Percentiles rank a stretch among this genome's conserved stretches.
These are phyloP conservation scores for Fusarium cyanostomum DNA, from an alignment of 2,329 filamentous ascomycete species.

Conservation along the genomic window DNA sequence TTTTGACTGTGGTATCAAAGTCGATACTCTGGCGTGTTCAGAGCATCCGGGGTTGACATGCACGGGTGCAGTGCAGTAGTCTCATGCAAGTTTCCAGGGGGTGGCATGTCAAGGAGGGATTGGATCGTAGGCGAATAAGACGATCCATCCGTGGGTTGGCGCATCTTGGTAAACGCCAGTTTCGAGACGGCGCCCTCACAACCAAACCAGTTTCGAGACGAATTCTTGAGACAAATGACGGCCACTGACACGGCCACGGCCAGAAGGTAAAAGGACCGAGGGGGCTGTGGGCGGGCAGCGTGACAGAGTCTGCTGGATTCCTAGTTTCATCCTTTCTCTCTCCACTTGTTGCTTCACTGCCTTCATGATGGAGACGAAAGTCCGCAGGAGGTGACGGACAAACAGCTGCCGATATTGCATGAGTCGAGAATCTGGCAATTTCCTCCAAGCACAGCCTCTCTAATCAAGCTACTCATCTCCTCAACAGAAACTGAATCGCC, in stretches of 20 bases:
- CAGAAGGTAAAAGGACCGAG: background rate
- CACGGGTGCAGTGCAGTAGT: constrained; percentile 37
- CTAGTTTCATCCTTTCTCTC: background rate
- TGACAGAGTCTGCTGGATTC: background rate
- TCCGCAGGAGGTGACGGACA: background rate
- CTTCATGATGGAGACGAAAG: background rate
- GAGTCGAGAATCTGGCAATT: constrained; percentile 17
- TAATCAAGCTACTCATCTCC: constrained; percentile 1
- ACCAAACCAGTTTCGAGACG: constrained; percentile 14
- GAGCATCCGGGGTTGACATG: constrained; percentile 22
- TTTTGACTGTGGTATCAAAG: background rate
- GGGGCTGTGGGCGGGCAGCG: constrained; percentile 1
- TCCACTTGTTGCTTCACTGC: background rate
- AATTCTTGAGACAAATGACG: constrained; percentile 15
- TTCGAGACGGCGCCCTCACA: background rate
- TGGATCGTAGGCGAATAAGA: background rate
- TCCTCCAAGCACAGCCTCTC: constrained; percentile 22
- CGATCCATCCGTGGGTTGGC: constrained; percentile 4
- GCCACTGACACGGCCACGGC: constrained; percentile 3
- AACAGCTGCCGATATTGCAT: background rate
- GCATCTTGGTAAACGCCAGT: constrained; percentile 23
- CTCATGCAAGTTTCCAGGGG: constrained; percentile 35
- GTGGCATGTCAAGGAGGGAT: constrained; percentile 21
- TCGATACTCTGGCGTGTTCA: constrained; percentile 16
- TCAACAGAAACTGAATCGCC: constrained; percentile 21